Conservation (phyloP, 495 filamentous ascomycete species). For the Penicillium manginii region DNA sequence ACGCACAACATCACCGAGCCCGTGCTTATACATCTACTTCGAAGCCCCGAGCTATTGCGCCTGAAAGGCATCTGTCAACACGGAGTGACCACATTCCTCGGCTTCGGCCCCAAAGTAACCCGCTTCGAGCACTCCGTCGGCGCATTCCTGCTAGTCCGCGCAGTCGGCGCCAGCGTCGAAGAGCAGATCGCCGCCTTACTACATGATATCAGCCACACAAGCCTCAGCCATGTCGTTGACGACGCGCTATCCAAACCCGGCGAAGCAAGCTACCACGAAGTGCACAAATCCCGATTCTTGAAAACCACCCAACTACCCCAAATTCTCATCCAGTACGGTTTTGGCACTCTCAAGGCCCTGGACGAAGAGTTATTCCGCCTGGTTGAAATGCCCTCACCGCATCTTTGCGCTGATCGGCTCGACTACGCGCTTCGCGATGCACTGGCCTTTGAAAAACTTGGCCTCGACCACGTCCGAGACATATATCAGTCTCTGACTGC, state of each 20-base stretch:
- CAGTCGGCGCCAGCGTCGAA: conserved; percentile 38
- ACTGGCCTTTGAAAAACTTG: conserved; percentile 36
- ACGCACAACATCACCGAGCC: conserved; percentile 36
- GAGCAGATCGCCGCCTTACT: conserved; percentile 49
- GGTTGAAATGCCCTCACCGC: conserved; percentile 45
- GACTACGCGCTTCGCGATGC: conserved; percentile 49
- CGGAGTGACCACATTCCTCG: conserved; percentile 41
- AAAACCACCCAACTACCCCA: conserved; percentile 36
- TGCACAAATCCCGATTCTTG: conserved; percentile 45
- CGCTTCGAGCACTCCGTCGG: conserved; percentile 51
- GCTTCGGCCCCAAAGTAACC: conserved; percentile 39
- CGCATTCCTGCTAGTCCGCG: conserved; percentile 45
- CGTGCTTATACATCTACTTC: conserved; percentile 42
- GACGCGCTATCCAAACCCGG: conserved; percentile 42
- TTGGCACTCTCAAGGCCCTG: conserved; percentile 29
- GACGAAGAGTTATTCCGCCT: conserved; percentile 45
- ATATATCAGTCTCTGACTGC: conserved; percentile 34
- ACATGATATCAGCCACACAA: conserved; percentile 49
- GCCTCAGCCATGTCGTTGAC: conserved; percentile 48
- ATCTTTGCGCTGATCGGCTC: conserved; percentile 47
- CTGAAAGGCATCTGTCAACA: conserved; percentile 43
- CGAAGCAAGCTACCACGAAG: conserved; percentile 47
- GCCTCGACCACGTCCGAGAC: conserved; percentile 26
- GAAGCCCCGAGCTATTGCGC: conserved; percentile 35
- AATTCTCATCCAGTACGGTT: conserved; percentile 37